Base-by-base conservation (phyloP, 1,284 basidiomycete genomes). In the Anthracocystis walkeri region DNA sequence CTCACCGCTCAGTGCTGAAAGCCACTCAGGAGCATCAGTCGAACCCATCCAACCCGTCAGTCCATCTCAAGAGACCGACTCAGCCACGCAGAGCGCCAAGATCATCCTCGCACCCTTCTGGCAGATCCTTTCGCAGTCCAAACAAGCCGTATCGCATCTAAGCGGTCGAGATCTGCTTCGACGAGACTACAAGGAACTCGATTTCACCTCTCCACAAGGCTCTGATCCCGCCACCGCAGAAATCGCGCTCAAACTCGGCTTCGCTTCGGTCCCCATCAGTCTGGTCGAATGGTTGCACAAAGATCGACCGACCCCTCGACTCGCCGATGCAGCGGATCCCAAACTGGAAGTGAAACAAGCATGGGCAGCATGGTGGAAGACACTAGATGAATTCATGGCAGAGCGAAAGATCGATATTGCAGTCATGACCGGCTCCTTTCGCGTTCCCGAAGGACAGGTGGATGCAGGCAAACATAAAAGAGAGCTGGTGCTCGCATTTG, bases 151-250 rank as follows among this genome's bases (percentile, higher is more conserved):
- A 10, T 89, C 89, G 0, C 89, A 90, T 68, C 88, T 98, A 27
- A 87, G 87, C 35, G 90, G 90, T 0, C 87, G 89, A 52, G 93
- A 97, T 79, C 89, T 97, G 29, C 88, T 98, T 4, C 88, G 92
- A 20, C 88, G 96, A 20, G 96, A 98, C 86, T 99, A 95, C 88
- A 98, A 99, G 85, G 91, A 79, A 42, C 40, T 67, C 23, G 59
- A 64, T 27, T 69, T 77, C 12, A 41, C 55, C 29, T 16, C 20
- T 16, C 49, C 50, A 1, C 33, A 52, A 44, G 42, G 46, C 33
- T 51, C 50, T 7, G 56, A 50, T 35, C 7, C 50, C 2, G 33
- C 56, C 12, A 10, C 16, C 23, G 54, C 60, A 0, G 29, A 55
- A 6, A 12, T 75, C 0, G 27, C 65, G 14, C 75, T 73, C 42